Evolutionary conservation across 345 rosid genomes (phyloP).

Genomic region (Eucalyptus tenuipes): DNA sequence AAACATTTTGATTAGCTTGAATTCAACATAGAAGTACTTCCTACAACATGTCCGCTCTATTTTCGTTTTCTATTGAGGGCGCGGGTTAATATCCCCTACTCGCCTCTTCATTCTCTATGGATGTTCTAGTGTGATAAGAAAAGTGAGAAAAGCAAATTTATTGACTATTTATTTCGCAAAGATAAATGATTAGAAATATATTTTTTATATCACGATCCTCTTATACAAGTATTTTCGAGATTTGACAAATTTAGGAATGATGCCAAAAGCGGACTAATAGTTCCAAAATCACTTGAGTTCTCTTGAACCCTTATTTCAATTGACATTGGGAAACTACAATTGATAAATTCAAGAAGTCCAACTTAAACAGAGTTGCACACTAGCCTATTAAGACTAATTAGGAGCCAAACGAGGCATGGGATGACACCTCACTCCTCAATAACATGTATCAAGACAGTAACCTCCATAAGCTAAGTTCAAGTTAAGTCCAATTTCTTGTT

Average conservation of each 20-base stretch:
- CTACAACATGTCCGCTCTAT: too few species aligned
- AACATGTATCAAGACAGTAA: too few species aligned
- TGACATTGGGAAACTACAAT: rapidly evolving
- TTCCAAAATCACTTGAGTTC: rapidly evolving
- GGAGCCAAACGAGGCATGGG: neutral
- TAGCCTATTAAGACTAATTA: neutral
- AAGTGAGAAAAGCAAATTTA: neutral
- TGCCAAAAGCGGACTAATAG: rapidly evolving
- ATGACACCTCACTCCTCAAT: neutral
- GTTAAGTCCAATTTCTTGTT: neutral
- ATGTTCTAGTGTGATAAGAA: neutral
- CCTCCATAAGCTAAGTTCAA: too few species aligned
- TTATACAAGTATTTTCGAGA: rapidly evolving
- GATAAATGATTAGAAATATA: rapidly evolving
- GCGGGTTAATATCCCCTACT: rapidly evolving
- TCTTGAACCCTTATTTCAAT: rapidly evolving
- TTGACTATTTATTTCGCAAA: rapidly evolving
- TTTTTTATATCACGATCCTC: rapidly evolving
- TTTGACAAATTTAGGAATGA: rapidly evolving
- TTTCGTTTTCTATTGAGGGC: too few species aligned
- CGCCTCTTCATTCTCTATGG: neutral
- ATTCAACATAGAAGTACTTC: neutral
- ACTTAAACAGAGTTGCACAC: rapidly evolving
- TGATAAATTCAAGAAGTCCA: neutral
- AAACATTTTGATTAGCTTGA: neutral